phyloP scores from a whole-genome alignment of 1,284 basidiomycete species.

The Boletus nobilissimus region DNA sequence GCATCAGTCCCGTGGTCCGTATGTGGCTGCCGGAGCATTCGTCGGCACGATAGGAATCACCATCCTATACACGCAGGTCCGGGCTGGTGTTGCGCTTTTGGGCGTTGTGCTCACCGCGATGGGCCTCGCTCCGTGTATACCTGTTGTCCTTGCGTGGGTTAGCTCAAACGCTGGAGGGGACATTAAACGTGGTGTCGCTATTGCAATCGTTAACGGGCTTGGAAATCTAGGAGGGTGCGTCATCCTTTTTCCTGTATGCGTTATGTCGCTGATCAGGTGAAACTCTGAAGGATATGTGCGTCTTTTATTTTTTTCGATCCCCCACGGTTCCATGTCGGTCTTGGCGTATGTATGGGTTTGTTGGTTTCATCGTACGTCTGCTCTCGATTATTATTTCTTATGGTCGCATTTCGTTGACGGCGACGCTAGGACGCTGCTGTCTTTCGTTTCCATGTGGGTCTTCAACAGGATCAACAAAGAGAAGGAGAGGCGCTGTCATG shows the following conservation, averaged over 20 bases:
- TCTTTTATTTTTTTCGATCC: constrained; percentile 57
- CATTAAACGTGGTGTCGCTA: background rate
- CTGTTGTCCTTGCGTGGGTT: background rate
- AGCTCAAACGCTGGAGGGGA: background rate
- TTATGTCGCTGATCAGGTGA: too few relatives aligned
- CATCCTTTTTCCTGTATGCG: too few relatives aligned
- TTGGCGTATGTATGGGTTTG: constrained; percentile 61
- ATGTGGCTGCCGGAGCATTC: background rate
- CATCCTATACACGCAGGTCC: background rate
- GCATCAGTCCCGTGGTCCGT: background rate
- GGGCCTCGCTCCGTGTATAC: constrained; percentile 64
- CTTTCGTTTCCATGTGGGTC: constrained; percentile 52
- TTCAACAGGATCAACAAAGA: constrained; percentile 53
- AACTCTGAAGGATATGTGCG: constrained; percentile 56
- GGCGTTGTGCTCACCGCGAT: constrained; percentile 63
- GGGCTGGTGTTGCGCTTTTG: constrained; percentile 55
- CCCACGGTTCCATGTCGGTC: constrained; percentile 61
- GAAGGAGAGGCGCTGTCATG: constrained; percentile 53
- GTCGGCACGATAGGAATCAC: background rate
- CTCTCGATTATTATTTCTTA: background rate
- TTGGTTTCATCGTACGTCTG: constrained; percentile 51
- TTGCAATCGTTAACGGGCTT: background rate
- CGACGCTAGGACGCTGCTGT: constrained; percentile 40
- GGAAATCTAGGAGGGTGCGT: constrained; percentile 48
- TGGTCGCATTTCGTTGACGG: constrained; percentile 22